phyloP scores from a whole-genome alignment of 345 rosid species.

The Pugionium cornutum region DNA sequence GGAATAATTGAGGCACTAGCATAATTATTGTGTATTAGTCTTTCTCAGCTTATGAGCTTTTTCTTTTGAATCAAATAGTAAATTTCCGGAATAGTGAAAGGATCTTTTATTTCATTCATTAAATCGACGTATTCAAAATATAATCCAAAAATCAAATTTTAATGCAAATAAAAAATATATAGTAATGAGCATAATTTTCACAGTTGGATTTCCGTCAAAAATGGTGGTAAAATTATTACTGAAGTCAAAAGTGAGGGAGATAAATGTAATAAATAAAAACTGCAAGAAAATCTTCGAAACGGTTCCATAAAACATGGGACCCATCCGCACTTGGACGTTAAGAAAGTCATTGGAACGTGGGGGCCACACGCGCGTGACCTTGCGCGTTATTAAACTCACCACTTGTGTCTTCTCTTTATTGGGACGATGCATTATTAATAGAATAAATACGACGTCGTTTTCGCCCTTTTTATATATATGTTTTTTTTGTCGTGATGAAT shows the following conservation, averaged over 20 bases:
- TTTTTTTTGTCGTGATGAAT: constrained; percentile 14
- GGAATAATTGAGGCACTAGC: constrained; percentile 33
- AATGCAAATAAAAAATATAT: too few relatives aligned
- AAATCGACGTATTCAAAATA: too few relatives aligned
- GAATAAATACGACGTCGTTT: constrained; percentile 37
- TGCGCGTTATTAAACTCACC: constrained; percentile 31
- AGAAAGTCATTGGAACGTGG: constrained; percentile 37
- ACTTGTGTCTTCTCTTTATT: constrained; percentile 40
- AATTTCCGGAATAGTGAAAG: background rate
- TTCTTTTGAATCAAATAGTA: background rate
- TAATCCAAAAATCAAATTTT: too few relatives aligned
- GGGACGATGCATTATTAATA: constrained; percentile 29
- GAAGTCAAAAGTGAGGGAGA: constrained; percentile 1
- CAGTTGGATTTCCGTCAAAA: too few relatives aligned
- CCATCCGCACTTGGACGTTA: constrained; percentile 31
- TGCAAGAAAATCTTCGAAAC: constrained; percentile 29
- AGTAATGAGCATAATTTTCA: too few relatives aligned
- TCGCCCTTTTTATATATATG: constrained; percentile 24
- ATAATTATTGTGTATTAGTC: constrained; percentile 20
- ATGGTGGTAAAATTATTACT: constrained; percentile 12
- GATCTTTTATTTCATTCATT: background rate
- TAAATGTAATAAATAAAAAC: background rate
- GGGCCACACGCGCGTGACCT: constrained; percentile 32
- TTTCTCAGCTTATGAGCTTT: background rate
- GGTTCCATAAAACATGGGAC: constrained; percentile 38